phyloP scores from a whole-genome alignment of 1,284 basidiomycete species.

The Golubevia sp. region DNA sequence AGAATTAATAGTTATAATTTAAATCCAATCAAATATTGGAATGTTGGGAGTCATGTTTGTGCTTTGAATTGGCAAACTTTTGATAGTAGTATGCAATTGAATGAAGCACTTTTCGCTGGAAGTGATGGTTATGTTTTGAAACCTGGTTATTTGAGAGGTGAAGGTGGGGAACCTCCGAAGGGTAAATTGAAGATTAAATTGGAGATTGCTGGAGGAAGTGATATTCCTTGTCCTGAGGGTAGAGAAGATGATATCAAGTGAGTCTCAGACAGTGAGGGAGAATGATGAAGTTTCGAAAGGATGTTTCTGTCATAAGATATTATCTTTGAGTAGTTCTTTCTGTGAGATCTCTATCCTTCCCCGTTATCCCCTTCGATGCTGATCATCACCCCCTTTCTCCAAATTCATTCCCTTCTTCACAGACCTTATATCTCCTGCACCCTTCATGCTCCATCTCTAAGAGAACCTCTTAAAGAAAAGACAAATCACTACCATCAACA shows the following conservation, averaged over 20 bases:
- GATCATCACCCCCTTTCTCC: conserved; percentile 2
- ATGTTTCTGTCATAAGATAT: too few relatives aligned
- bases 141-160: conserved; percentile 58
- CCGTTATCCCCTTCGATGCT: neutral
- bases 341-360: neutral
- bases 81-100: conserved; percentile 63
- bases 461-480: conserved; percentile 33
- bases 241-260: conserved; percentile 30
- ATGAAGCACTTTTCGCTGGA: conserved; percentile 71
- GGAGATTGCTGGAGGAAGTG: conserved; percentile 41
- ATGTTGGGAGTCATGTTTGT: conserved; percentile 68
- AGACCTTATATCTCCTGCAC: conserved; percentile 46
- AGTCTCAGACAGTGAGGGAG: too few relatives aligned
- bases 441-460: conserved; percentile 22
- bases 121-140: conserved; percentile 69
- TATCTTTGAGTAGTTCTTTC: too few relatives aligned
- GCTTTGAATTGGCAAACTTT: conserved; percentile 71
- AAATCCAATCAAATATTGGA: conserved; percentile 68
- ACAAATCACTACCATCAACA: conserved; percentile 39
- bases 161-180: conserved; percentile 24
- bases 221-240: conserved; percentile 34
- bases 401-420: neutral
- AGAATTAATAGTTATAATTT: conserved; percentile 69
- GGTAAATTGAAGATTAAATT: conserved; percentile 24
- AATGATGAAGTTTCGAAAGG: too few relatives aligned